Evolutionary conservation across 2,329 filamentous ascomycete species (phyloP).

Genomic region (Thelonectria blattea): DNA sequence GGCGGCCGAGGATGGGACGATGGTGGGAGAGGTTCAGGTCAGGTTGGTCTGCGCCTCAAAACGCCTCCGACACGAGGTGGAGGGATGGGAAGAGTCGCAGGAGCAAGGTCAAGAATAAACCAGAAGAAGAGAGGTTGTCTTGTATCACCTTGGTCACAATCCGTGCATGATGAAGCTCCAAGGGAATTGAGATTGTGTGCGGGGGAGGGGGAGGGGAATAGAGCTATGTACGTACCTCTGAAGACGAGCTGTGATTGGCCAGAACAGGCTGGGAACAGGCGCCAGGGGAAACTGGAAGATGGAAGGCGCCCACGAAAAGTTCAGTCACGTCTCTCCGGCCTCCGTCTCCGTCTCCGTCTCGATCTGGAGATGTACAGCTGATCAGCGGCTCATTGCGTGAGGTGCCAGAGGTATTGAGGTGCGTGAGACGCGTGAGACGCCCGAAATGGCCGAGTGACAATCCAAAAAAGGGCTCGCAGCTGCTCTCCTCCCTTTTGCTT

Average conservation of each 20-base stretch:
- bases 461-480: background rate
- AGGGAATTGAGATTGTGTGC: background rate
- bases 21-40: background rate
- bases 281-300: too few relatives aligned
- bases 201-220: constrained; percentile 5
- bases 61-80: background rate
- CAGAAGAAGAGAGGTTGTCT: background rate
- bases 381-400: background rate
- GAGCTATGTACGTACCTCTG: background rate
- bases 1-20: background rate
- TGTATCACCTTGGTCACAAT: constrained; percentile 1
- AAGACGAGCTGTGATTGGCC: background rate
- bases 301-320: too few relatives aligned
- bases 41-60: background rate
- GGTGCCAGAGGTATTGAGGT: background rate
- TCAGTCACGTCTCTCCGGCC: background rate
- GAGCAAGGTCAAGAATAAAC: background rate
- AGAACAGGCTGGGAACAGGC: constrained; percentile 9
- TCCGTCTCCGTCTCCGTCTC: background rate
- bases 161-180: constrained; percentile 26
- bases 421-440: background rate
- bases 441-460: background rate
- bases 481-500: background rate
- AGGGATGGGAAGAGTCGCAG: background rate
- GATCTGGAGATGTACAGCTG: background rate